Evolutionary conservation across 2,329 filamentous ascomycete genomes (phyloP).

Genomic region (Helicocarpus griseus): DNA sequence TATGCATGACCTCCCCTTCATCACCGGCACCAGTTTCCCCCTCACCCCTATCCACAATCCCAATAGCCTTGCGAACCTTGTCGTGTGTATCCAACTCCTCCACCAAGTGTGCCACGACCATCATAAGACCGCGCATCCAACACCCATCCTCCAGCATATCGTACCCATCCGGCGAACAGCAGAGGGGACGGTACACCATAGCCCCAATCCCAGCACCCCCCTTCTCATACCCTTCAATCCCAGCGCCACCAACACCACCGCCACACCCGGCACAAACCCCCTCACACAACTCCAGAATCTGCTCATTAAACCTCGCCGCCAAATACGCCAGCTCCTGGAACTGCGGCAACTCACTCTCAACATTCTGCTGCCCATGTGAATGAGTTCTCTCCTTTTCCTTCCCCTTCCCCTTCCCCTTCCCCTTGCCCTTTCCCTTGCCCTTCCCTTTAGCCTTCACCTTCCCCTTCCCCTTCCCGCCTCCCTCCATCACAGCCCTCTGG

Average conservation of each 20-base stretch:
- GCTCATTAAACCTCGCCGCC: conserved; percentile 5
- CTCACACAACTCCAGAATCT: conserved; percentile 8
- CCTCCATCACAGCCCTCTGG: not conserved
- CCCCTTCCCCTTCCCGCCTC: not conserved
- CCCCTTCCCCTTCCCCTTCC: not conserved
- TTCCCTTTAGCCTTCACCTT: not conserved
- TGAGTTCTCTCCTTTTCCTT: not conserved
- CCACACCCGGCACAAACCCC: conserved; percentile 9
- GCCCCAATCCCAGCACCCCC: conserved; percentile 1
- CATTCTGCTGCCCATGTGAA: not conserved
- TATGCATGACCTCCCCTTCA: not conserved
- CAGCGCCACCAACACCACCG: not conserved
- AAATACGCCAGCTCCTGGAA: conserved; percentile 8
- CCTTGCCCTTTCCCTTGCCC: not conserved
- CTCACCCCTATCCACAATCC: conserved; percentile 3
- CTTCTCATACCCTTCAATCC: not conserved
- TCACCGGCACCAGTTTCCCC: not conserved
- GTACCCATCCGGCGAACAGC: conserved; percentile 10
- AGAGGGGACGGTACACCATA: conserved; percentile 9
- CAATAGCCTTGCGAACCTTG: conserved; percentile 10
- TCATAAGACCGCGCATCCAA: conserved; percentile 10
- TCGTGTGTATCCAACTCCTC: conserved; percentile 6
- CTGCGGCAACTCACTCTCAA: conserved; percentile 3
- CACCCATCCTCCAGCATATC: conserved; percentile 8
- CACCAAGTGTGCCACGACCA: conserved; percentile 8